Conservation (phyloP, 352 stramenopile species). For the Halophytophthora polymorphica region DNA sequence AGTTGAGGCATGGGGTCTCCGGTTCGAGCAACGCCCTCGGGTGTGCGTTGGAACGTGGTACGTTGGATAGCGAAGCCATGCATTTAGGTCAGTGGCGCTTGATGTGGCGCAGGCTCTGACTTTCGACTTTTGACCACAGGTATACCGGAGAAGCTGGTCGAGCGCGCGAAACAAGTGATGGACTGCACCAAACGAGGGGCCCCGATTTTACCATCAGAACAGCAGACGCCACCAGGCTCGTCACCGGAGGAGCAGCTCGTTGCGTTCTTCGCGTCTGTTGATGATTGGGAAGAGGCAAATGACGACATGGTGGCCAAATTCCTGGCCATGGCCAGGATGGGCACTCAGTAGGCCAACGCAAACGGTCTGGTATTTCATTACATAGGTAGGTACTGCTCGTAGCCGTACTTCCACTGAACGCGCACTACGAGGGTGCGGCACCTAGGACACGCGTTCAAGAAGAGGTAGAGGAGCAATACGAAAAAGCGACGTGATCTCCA, state of each 20-base stretch:
- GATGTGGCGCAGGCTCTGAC: too few species aligned
- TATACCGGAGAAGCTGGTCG: constrained; percentile 36
- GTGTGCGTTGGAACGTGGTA: constrained; percentile 68
- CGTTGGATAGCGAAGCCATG: constrained; percentile 1
- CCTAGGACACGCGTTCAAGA: constrained; percentile 13
- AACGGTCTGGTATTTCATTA: constrained; percentile 13
- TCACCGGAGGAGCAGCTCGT: constrained; percentile 41
- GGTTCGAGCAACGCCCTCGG: constrained; percentile 69
- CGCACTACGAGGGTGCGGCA: not conserved
- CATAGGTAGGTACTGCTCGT: constrained; percentile 11
- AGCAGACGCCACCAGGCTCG: constrained; percentile 20
- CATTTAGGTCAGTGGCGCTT: too few species aligned
- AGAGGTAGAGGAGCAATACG: constrained; percentile 3
- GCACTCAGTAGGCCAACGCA: constrained; percentile 28
- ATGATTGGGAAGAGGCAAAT: constrained; percentile 43
- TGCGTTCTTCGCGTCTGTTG: constrained; percentile 46
- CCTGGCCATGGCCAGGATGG: constrained; percentile 47
- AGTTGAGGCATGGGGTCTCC: constrained; percentile 57
- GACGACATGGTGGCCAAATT: constrained; percentile 49
- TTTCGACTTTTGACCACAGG: constrained; percentile 25
- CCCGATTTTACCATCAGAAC: constrained; percentile 21
- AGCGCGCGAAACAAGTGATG: constrained; percentile 46
- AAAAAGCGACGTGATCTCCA: too few species aligned
- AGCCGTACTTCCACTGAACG: too few species aligned
- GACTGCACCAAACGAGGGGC: constrained; percentile 25